Base-by-base conservation (phyloP, 2,329 filamentous ascomycete species). In the Verticillium albo-atrum region DNA sequence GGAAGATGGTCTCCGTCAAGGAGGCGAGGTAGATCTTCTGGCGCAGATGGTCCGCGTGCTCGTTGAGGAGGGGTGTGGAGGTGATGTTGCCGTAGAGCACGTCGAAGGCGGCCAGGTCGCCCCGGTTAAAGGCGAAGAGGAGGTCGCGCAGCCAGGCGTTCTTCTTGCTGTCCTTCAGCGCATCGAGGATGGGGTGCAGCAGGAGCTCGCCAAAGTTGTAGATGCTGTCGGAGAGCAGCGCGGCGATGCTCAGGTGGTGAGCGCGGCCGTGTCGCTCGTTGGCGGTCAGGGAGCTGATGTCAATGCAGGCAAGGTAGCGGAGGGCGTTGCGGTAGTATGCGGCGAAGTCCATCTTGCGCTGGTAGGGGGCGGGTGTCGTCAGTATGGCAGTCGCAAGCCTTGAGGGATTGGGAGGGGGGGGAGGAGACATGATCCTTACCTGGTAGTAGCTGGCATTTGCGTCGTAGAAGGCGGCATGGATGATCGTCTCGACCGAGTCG, bases 171-270 rank as follows among this genome's bases (percentile, higher is more conserved):
- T 82, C 82, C 26, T 73, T 71, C 57, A 99, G 85, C 23, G 90
- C 89, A 71, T 97, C 91, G 64, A 99, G 88, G 71, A 99, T 96
- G 3, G 95, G 95, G 74, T 99, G 95, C 66, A 99, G 85, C 32
- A 99, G 86, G n/a, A 99, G 88, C 81, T 99, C 95, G 74, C 95
- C 95, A 68, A 99, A 99, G 81, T 99, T 99, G 86, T 99, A 98
- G 79, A 98, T 99, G 69, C 87, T 91, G 70, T 94, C 91, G 56
- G 93, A 97, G 42, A 97, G 90, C 9, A 99, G 84, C 10, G 95
- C 95, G 28, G 95, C 92, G 58, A 98, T 89, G 70, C 90, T 90
- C 63, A 99, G 88, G 74, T 97, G 92, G 77, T 97, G 96, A 52
- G 95, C 95, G 68, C 94, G 88, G 61, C 84, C 84, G 73, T 89